Base-by-base conservation (phyloP, 1,284 basidiomycete species). In the Sporisorium iseilematis-ciliati region DNA sequence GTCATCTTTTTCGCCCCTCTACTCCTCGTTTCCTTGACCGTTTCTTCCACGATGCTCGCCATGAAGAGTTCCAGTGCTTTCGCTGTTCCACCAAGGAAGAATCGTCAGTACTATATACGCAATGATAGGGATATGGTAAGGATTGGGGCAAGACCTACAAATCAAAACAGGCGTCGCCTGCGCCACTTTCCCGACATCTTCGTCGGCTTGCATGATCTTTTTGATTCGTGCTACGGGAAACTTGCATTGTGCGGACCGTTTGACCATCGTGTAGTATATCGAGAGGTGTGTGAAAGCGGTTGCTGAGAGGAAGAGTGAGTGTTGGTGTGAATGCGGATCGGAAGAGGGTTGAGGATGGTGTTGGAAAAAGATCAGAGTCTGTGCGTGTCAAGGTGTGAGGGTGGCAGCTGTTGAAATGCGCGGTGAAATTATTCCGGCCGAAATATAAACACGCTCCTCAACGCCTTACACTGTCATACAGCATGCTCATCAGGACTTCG, bases 151-250 rank as follows among this genome's bases (percentile, higher is more conserved):
- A 18, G 23, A 90, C 94, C 86, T 84, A 98, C 97, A 99, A 80
- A 99, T 97, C 72, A 97, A 93, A 65, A 99, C 91, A 0, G 97
- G 97, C 5, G 96, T 97, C 16, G 94, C 95, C 83, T 95, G 93
- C 1, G 97, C 95, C 20, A 99, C 94, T 86, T 99, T 99, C 62
- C 97, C 96, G 18, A 99, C 96, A 85, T 99, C 96, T 85, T 99
- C 97, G 85, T 99, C 96, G 85, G 96, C 95, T 88, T 99, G 96
- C 94, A 99, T 99, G 70, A 99, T 97, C 88, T 95, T 94, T 89
- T 98, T 99, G 88, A 98, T 99, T 59, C 96, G 90, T 7, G 96
- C 96, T 7, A 85, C 83, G 35, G 83, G 83, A 42, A 85, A 85
- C 55, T 84, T 84, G 75, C 74, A 73, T 40, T 79, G 71, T 42